Evolutionary conservation across 208 protist species (phyloP), one percentile per base, ranked within the genome.

Genomic region (Leishmania guyanensis): DNA sequence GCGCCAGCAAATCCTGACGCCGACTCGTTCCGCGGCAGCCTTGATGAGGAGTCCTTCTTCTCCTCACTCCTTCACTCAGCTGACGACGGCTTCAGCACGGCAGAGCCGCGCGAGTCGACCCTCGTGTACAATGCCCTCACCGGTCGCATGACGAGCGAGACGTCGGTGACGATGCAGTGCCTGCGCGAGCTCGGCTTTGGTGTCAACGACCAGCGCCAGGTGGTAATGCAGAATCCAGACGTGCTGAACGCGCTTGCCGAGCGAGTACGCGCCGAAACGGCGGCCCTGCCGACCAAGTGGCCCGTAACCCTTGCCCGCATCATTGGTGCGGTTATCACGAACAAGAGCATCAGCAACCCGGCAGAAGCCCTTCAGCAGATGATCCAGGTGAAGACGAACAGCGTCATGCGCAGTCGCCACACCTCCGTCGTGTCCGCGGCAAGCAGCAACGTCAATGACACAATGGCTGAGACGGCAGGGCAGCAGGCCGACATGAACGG

Each of bases 101-200:
- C 68, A 22, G 78, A 88, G 43, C 74, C 62, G 54, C 79, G 75
- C n/a, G 79, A 89, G 71, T 85, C 82, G 12, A 89, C 86, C 65
- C 87, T 97, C 48, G 88, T 97, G 53, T 97, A 96, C 85, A 97
- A 97, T 84, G 86, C 94, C 10, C 78, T 97, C 12, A 97, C 81
- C 46, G 94, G 94, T 46, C 94, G 94, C 86, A 95, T 97, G 92
- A 94, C 91, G 12, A 96, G 89, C 53, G 92, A 95, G 75, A 86
- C 68, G 51, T 94, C 94, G 17, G 80, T 77, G 54, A 90, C 90
- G 3, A 88, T 97, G 60, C 29, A 71, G 65, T 91, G 76, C 64
- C 78, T 97, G 36, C 86, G 84, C 39, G 88, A 88, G 46, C 89
- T 97, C 58, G 94, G 94, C 22, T 97, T 97, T 78, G 90, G 90